Base-by-base conservation (phyloP, 495 filamentous ascomycete genomes). In the Hypomontagnella submonticulosa region DNA sequence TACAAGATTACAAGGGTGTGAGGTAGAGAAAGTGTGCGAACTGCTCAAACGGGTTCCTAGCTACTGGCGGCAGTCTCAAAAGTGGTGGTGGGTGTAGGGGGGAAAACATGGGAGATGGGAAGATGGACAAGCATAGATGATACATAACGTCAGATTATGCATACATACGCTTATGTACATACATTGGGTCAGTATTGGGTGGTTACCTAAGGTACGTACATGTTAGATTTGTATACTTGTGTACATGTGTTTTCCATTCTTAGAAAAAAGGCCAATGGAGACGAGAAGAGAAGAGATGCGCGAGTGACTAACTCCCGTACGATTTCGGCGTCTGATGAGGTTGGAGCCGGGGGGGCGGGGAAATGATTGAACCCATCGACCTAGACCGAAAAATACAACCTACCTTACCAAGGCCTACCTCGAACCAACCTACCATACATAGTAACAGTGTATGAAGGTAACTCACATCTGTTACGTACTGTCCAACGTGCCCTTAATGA, bases 141-240 rank as follows among this genome's bases (percentile, higher is more conserved):
- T 56, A 44, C 59, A 69, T 69, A 69, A 69, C 60, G 60, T 69
- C 66, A 69, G 66, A 61, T 46, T 58, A 62, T 7, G 8, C 32
- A 49, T 51, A 33, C 41, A 47, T 27, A 27, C 23, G 23, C 23
- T 11, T 38, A 46, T 7, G 4, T 47, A 16, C 16, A 46, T 46
- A 5, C n/a, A 57, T 19, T 37, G 16, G 34, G 37, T 38, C 16
- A 36, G 10, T n/a, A 57, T 19, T 37, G 16, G 34, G 37, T 38
- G 11, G 34, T 16, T n/a, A 51, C 23, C 15, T 41, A 34, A 32
- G 27, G 53, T 27, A 44, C 30, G 44, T 59, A 46, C 57, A 61
- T 42, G 27, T 20, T 43, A 6, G 23, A 3, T 27, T 27, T 18
- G 30, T 56, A 13, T 33, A 11, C 40, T 23, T 38, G 20, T 18